Evolutionary conservation across 805 yeast species (phyloP).

Genomic region (Nakazawaea siamensis): DNA sequence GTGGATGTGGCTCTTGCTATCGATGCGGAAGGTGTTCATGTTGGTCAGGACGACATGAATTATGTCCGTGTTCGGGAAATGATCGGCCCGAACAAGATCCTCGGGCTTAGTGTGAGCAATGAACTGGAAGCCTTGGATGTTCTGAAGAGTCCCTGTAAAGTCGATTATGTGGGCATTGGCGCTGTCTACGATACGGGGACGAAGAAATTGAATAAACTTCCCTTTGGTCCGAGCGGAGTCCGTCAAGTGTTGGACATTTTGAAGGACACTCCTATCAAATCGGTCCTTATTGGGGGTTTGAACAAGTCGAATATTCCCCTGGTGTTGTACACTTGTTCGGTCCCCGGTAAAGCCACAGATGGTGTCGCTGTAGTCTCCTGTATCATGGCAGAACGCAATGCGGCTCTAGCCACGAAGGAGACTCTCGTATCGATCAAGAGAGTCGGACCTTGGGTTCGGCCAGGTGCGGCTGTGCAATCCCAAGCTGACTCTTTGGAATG

Average conservation of each 20-base stretch:
- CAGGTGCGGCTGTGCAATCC: neutral
- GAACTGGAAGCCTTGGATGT: constrained; percentile 48
- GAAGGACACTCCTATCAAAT: constrained; percentile 30
- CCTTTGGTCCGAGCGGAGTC: constrained; percentile 67
- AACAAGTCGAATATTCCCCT: constrained; percentile 53
- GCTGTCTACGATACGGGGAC: constrained; percentile 70
- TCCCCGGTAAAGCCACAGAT: constrained; percentile 42
- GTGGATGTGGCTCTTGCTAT: constrained; percentile 85
- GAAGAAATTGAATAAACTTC: constrained; percentile 44
- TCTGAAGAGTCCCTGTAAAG: constrained; percentile 33
- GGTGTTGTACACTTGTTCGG: constrained; percentile 41
- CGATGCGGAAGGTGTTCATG: constrained; percentile 87
- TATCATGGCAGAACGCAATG: constrained; percentile 57
- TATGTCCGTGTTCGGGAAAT: constrained; percentile 48
- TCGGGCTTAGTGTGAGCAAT: constrained; percentile 71
- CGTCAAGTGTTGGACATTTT: constrained; percentile 43
- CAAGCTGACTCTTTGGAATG: constrained; percentile 12
- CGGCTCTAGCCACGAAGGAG: constrained; percentile 40
- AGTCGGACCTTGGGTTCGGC: constrained; percentile 19
- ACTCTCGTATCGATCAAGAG: constrained; percentile 23
- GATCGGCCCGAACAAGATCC: constrained; percentile 64
- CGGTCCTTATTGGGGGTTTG: constrained; percentile 81
- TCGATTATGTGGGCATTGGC: constrained; percentile 84
- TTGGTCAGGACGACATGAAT: constrained; percentile 87
- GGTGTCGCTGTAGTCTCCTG: constrained; percentile 91